Base-by-base conservation (phyloP, 2,329 filamentous ascomycete species). In the Aspergillus piperis region DNA sequence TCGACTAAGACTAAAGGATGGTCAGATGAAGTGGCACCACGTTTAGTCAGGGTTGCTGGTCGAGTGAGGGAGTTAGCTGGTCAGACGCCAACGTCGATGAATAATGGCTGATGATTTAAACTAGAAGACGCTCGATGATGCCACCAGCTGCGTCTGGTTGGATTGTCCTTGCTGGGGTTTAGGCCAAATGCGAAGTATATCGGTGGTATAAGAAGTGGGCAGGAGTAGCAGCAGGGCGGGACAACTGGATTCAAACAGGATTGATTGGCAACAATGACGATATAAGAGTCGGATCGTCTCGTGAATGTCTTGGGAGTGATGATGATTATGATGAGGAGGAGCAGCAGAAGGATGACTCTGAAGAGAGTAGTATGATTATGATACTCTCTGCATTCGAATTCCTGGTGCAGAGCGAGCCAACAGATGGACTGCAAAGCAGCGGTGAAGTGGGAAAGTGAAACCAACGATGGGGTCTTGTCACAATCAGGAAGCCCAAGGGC, bases 11-110 rank as follows among this genome's bases (percentile, higher is more conserved):
- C 32, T 36, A 19, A 57, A 51, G 32, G 52, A 61, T 53, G 47
- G 57, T 48, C 41, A 42, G 57, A 62, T 58, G 61, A 58, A 64
- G 59, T 66, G 62, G 64, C 57, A 66, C 64, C 62, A 64, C 64
- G 62, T 66, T 47, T 55, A 48, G 42, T 27, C 47, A 48, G 32
- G 41, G 57, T 54, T 42, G 32, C 36, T 49, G 30, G 39, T 47
- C 47, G 17, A 42, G 39, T 19, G 39, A 42, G 38, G 17, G 25
- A 27, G 25, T 8, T 19, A 56, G 47, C 42, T 21, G 27, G 32
- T 32, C 39, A 53, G 54, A 56, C 39, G 23, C 36, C 42, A 54
- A 13, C 13, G 48, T 36, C 49, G 39, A 53, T 32, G 48, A 59
- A 56, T 55, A 57, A 57, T 57, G 54, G 54, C 50, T 60, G 54